phyloP scores from a whole-genome alignment of 768 basidiomycete species.

The Mycena vitilis region DNA sequence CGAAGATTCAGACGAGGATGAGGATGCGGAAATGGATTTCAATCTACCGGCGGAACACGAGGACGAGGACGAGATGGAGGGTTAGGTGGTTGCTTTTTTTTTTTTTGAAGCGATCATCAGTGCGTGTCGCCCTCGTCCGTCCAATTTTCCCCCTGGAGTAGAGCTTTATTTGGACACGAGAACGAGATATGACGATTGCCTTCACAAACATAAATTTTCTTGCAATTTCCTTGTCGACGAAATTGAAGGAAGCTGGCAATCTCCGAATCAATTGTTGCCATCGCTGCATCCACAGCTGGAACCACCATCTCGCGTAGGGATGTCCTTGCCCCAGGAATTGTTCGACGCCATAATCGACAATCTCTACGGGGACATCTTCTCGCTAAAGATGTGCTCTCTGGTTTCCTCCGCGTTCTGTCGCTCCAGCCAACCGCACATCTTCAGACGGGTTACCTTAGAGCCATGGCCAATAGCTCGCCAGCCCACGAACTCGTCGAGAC shows the following conservation, averaged over 20 bases:
- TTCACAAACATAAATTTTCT: too few relatives aligned
- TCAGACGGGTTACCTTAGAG: background rate
- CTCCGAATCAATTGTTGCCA: too few relatives aligned
- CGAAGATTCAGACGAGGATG: background rate
- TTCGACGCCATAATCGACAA: background rate
- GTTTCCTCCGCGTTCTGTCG: constrained; percentile 1
- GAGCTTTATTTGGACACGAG: too few relatives aligned
- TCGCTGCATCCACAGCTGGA: too few relatives aligned
- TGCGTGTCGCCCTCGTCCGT: too few relatives aligned
- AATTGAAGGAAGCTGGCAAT: too few relatives aligned
- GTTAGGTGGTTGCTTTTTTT: background rate
- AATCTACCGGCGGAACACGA: background rate
- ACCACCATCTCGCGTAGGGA: too few relatives aligned
- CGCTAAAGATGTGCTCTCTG: background rate
- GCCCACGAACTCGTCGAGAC: background rate
- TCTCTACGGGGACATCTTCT: background rate
- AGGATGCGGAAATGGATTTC: background rate
- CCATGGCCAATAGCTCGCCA: background rate
- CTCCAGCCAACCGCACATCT: background rate
- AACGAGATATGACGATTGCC: too few relatives aligned
- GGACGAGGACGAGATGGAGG: background rate
- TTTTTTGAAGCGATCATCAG: background rate
- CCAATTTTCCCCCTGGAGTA: background rate
- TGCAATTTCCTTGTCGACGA: too few relatives aligned
- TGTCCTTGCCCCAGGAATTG: constrained; percentile 12